Percentiles rank a stretch among this genome's conserved stretches.
Evolutionary conservation across 2,329 filamentous ascomycete species (phyloP).

Genomic region (Fusarium sp.): DNA sequence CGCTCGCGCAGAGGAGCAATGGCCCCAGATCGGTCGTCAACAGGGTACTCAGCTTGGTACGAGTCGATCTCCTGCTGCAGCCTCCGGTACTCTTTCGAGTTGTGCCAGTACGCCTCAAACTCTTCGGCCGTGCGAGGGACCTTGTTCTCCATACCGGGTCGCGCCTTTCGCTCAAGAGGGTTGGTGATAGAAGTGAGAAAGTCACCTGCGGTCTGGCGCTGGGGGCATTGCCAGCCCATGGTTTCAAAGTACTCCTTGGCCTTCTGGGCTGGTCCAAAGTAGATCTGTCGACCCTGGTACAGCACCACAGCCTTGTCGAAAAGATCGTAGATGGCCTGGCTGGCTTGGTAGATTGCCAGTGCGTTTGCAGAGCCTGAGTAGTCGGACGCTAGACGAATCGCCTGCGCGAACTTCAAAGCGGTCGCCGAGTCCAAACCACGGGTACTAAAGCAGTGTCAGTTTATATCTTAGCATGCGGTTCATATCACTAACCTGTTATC

Average conservation of each 20-base stretch:
- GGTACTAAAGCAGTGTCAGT: constrained; percentile 60
- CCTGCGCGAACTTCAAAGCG: constrained; percentile 79
- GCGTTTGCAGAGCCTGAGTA: constrained; percentile 72
- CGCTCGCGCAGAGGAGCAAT: constrained; percentile 60
- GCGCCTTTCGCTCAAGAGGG: constrained; percentile 68
- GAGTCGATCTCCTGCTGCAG: constrained; percentile 63
- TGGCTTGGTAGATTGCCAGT: constrained; percentile 80
- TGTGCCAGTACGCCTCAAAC: constrained; percentile 67
- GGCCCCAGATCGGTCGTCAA: constrained; percentile 56
- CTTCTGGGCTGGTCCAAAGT: constrained; percentile 72
- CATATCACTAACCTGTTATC: constrained; percentile 68
- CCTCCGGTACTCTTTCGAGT: constrained; percentile 59
- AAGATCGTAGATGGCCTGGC: constrained; percentile 75
- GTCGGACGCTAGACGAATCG: constrained; percentile 74
- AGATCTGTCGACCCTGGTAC: constrained; percentile 84
- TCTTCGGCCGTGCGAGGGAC: constrained; percentile 78
- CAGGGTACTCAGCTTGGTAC: constrained; percentile 62
- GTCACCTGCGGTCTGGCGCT: constrained; percentile 76
- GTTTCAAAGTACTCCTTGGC: constrained; percentile 76
- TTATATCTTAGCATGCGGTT: accelerated
- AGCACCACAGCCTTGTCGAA: constrained; percentile 83
- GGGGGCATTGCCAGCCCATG: constrained; percentile 77
- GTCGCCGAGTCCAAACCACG: constrained; percentile 80
- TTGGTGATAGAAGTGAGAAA: constrained; percentile 79
- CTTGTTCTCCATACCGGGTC: constrained; percentile 69